Conservation (phyloP, 768 basidiomycete species). For the Russula virescens region DNA sequence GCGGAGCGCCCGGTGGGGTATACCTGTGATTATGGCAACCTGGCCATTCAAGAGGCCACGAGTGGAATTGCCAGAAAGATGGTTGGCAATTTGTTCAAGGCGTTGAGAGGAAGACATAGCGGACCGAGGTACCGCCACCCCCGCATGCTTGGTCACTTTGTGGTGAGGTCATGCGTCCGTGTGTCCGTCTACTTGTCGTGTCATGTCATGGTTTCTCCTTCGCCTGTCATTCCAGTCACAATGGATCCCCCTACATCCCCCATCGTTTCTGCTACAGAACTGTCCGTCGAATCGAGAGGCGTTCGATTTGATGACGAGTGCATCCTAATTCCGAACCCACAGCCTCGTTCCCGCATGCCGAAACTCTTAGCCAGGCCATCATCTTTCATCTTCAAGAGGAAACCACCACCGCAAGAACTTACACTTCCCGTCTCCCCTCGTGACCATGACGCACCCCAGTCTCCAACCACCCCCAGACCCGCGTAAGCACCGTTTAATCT, state of each 20-base stretch:
- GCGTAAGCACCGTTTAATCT: neutral
- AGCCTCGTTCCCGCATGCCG: constrained; percentile 39
- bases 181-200: neutral
- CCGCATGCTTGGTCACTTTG: neutral
- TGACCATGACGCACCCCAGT: constrained; percentile 45
- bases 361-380: constrained; percentile 59
- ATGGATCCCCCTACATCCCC: neutral
- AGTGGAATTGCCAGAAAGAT: constrained; percentile 47
- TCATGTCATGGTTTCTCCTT: neutral
- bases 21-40: constrained; percentile 83
- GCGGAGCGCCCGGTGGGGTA: constrained; percentile 29
- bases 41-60: constrained; percentile 66
- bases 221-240: neutral
- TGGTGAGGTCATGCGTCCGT: too few relatives aligned
- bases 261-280: neutral
- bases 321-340: constrained; percentile 62
- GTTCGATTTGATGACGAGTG: constrained; percentile 74
- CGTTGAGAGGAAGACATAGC: constrained; percentile 31
- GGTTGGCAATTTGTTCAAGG: constrained; percentile 65
- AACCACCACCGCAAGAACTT: constrained; percentile 24
- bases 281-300: constrained; percentile 23
- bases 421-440: constrained; percentile 33
- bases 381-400: constrained; percentile 58
- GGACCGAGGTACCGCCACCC: constrained; percentile 12
- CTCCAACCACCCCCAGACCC: constrained; percentile 6